Conservation (phyloP, 1,284 basidiomycete species). For the Phylloporus sp. region DNA sequence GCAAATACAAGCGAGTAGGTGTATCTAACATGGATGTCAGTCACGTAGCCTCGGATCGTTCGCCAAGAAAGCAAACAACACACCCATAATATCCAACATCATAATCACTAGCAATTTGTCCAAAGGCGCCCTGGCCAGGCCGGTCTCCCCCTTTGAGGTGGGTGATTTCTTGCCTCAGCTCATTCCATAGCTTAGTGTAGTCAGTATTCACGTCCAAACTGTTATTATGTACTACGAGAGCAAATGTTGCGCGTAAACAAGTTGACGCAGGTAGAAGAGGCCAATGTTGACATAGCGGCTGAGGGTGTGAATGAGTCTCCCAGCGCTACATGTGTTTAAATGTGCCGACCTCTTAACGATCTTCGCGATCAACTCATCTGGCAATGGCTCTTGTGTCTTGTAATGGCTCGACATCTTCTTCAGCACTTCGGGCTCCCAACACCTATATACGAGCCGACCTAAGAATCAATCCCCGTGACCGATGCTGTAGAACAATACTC, state of each 20-base stretch:
- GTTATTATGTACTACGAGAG: constrained; percentile 78
- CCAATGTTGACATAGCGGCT: constrained; percentile 83
- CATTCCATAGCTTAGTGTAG: constrained; percentile 79
- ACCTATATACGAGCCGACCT: no score
- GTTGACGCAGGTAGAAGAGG: constrained; percentile 77
- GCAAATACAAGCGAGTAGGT: constrained; percentile 46
- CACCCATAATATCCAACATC: constrained; percentile 85
- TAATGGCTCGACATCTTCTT: constrained; percentile 76
- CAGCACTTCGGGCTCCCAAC: constrained; percentile 82
- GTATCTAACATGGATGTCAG: constrained; percentile 29
- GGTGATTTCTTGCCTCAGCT: constrained; percentile 70
- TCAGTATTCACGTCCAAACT: constrained; percentile 57
- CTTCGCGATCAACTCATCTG: constrained; percentile 73
- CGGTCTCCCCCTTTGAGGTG: constrained; percentile 66
- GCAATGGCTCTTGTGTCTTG: constrained; percentile 75
- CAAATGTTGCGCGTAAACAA: constrained; percentile 86
- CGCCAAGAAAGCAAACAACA: no score
- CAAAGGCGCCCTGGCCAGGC: constrained; percentile 63
- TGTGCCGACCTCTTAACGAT: constrained; percentile 79
- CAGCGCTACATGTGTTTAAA: no score
- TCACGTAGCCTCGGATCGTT: no score
- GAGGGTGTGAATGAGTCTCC: no score
- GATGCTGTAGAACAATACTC: no score
- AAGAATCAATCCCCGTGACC: no score
- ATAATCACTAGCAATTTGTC: constrained; percentile 44